Evolutionary conservation across 768 basidiomycete genomes (phyloP), one percentile per base, ranked within the genome.

Genomic region (Leucocoprinus birnbaumii): DNA sequence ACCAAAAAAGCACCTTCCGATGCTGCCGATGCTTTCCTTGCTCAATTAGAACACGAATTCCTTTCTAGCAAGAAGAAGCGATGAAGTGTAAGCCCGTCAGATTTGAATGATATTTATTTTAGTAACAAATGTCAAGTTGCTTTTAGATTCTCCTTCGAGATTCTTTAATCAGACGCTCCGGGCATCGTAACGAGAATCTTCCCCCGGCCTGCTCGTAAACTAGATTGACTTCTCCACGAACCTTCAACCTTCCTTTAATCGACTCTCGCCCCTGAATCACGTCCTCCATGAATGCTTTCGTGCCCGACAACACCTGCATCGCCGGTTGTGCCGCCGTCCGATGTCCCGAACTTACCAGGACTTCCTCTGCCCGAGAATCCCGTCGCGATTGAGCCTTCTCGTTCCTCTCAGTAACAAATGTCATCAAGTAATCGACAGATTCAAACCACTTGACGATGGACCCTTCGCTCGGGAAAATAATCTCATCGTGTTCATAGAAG

Each of bases 21-120:
- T 45, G 76, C 77, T 19, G 86, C 87, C 1, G 88, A 89, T 56
- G 72, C 70, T 24, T 91, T 91, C 62, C 64, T 91, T 50, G 82
- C 87, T 11, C 75, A 80, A 54, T 71, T 91, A 11, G 85, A 87
- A 66, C 70, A 73, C 43, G 87, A 89, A 42, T 80, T 90, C 40
- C 64, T 81, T 35, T 65, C 56, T 60, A 46, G 35, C 26, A 58
- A 50, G 64, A 53, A 69, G 64, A 59, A 59, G 13, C 44, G 26
- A 26, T 52, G n/a, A 35, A 46, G 13, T 7, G 45, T 34, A 14
- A 1, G 14, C 7, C 14, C 6, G 3, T 22, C 42, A 41, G 3
- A 3, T 19, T 41, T 41, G 6, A 31, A 16, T 46, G 31, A 22
- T n/a, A 35, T 45, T 8, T 41, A 3, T n/a, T 10, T 3, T 18